Evolutionary conservation across 352 stramenopile species (phyloP), one percentile per base, ranked within the genome.

Genomic region (Chrysophaeum taylorii): DNA sequence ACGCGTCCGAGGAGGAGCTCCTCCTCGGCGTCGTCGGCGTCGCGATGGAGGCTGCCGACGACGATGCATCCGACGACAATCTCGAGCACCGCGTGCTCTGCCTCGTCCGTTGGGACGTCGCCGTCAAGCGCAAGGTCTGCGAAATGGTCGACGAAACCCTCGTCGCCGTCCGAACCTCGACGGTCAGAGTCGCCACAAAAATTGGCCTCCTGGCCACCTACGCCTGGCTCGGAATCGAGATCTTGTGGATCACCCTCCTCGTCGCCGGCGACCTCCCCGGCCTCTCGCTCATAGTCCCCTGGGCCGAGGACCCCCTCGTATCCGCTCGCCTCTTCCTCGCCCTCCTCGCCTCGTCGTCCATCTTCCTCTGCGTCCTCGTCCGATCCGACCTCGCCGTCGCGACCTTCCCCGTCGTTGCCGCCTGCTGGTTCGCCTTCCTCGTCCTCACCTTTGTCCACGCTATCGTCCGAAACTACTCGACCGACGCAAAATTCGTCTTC

Each of bases 81-180:
- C 52, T 31, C 35, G 42, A 69, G 16, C 68, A 73, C 68, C 50
- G 37, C 12, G 31, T 73, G 38, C 43, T 60, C 36, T n/a, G 25
- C 4, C 69, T 73, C 68, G 68, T 73, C 12, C 68, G 68, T 5
- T 73, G 68, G 68, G 69, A 73, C 57, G 38, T 43, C 27, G 5
- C 37, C 33, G 68, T 60, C 52, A 23, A 41, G 23, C 36, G 61
- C 27, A 41, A 69, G 53, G 1, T 29, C 23, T 27, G n/a, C 16
- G n/a, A 37, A 43, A 37, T 52, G 21, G 57, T 38, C 31, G 15
- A n/a, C 25, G 31, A n/a, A 4, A 23, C 21, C 25, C 29, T 52
- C 23, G 36, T 31, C 48, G 27, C 31, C n/a, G 36, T 63, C 21
- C 2, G 7, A 14, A 38, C 29, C 25, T 69, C 31, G 48, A 48